Conservation (phyloP, 306 rosid species). For the Purshia tridentata region DNA sequence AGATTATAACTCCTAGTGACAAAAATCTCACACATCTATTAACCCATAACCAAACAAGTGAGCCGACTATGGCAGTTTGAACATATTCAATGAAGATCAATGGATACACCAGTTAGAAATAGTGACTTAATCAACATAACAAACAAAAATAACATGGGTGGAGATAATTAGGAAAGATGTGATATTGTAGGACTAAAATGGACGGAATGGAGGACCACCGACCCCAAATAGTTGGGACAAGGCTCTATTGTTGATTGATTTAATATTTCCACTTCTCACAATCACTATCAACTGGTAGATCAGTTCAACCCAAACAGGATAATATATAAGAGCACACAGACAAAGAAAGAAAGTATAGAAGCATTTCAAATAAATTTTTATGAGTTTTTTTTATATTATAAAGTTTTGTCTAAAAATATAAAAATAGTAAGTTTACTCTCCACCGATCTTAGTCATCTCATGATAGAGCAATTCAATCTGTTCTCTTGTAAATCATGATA, state of each 20-base stretch:
- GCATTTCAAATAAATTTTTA: too few relatives aligned
- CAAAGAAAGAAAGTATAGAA: neutral
- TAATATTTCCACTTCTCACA: neutral
- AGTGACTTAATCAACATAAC: neutral
- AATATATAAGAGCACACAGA: neutral
- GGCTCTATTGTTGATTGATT: neutral
- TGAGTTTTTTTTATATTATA: too few relatives aligned
- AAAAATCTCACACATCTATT: neutral
- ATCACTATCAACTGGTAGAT: neutral
- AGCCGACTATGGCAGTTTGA: neutral
- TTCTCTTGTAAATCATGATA: neutral
- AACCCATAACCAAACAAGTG: neutral
- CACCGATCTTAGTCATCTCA: neutral
- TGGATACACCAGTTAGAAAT: neutral
- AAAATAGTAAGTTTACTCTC: neutral
- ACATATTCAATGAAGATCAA: neutral
- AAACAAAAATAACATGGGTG: neutral
- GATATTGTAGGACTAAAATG: neutral
- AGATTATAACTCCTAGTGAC: slow-evolving; percentile 5
- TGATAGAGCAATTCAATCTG: neutral
- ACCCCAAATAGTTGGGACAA: neutral
- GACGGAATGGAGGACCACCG: neutral
- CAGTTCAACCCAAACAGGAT: neutral
- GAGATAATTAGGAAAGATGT: neutral
- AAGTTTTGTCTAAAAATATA: too few relatives aligned